Percentiles rank a stretch among this genome's conserved stretches.
Evolutionary conservation across 805 yeast genomes (phyloP).

Genomic region (Blastobotrys muscicola): DNA sequence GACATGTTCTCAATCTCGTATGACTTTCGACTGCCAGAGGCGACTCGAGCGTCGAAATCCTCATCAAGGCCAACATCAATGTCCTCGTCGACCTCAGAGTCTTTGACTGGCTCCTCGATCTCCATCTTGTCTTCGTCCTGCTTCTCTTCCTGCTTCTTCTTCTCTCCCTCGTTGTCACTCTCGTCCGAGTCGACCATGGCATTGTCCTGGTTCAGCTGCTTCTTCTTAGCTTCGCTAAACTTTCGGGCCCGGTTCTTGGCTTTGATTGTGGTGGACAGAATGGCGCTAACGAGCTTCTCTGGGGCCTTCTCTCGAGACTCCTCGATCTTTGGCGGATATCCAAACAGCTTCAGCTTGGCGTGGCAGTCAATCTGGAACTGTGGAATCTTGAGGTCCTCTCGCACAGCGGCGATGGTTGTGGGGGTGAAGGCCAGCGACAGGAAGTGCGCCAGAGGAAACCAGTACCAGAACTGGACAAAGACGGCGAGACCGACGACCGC

Average conservation of each 20-base stretch:
- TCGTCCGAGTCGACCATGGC: constrained; percentile 5
- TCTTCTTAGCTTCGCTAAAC: constrained; percentile 42
- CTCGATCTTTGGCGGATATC: constrained; percentile 82
- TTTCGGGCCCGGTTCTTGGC: constrained; percentile 89
- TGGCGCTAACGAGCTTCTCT: constrained; percentile 87
- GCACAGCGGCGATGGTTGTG: constrained; percentile 80
- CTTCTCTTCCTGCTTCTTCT: constrained; percentile 12
- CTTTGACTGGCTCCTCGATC: constrained; percentile 16
- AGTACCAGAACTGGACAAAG: constrained; percentile 92
- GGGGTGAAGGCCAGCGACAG: constrained; percentile 86
- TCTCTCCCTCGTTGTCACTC: constrained; percentile 15
- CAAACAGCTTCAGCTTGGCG: constrained; percentile 69
- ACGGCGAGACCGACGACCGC: constrained; percentile 88
- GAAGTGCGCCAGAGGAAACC: constrained; percentile 97
- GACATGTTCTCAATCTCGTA: constrained; percentile 70
- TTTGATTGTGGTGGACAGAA: constrained; percentile 82
- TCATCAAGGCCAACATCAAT: constrained; percentile 16
- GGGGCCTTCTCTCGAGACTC: constrained; percentile 72
- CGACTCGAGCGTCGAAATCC: constrained; percentile 21
- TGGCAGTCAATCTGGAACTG: constrained; percentile 73
- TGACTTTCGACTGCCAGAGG: constrained; percentile 13
- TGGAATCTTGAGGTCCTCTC: constrained; percentile 78
- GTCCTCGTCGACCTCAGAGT: constrained; percentile 15
- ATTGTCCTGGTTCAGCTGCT: constrained; percentile 39
- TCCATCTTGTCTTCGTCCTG: constrained; percentile 5